These are phyloP conservation scores for Barnettozyma californica DNA, from an alignment of 805 yeast species.

Conservation along the genomic window DNA sequence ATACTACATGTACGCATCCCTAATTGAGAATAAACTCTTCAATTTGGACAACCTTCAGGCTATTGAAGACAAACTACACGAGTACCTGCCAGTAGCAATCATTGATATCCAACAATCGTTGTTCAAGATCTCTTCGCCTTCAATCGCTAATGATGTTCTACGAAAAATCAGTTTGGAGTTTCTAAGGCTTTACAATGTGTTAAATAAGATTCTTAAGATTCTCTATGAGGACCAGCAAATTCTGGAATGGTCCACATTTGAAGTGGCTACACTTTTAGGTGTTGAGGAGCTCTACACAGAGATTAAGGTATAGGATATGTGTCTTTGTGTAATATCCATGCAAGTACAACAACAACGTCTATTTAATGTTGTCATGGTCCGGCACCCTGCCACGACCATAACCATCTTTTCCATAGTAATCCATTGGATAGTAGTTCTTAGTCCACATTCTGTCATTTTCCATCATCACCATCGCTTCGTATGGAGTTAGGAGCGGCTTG, in stretches of 20 bases:
- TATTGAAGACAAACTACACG: conserved; percentile 42
- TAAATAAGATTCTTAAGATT: conserved; percentile 30
- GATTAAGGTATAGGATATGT: not conserved
- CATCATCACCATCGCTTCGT: conserved; percentile 89
- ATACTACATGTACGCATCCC: conserved; percentile 58
- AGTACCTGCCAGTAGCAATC: conserved; percentile 54
- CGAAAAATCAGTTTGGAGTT: conserved; percentile 44
- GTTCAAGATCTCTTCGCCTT: conserved; percentile 58
- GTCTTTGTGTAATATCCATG: no score
- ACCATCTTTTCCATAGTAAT: conserved; percentile 84
- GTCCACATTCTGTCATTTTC: conserved; percentile 65
- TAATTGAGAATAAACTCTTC: conserved; percentile 56
- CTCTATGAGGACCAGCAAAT: conserved; percentile 29
- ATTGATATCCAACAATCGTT: conserved; percentile 55
- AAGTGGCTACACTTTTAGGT: conserved; percentile 68
- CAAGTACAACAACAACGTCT: not conserved
- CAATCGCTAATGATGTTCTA: conserved; percentile 50
- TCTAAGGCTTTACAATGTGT: conserved; percentile 35
- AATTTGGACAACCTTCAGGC: conserved; percentile 36
- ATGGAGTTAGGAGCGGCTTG: conserved; percentile 89
- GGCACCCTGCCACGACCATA: conserved; percentile 87
- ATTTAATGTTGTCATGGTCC: conserved; percentile 26
- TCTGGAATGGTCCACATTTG: conserved; percentile 51
- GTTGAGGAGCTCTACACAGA: conserved; percentile 37
- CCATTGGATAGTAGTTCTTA: conserved; percentile 83